Conservation (phyloP, 139 green algal genomes). For the Chlorokybus atmophyticus region DNA sequence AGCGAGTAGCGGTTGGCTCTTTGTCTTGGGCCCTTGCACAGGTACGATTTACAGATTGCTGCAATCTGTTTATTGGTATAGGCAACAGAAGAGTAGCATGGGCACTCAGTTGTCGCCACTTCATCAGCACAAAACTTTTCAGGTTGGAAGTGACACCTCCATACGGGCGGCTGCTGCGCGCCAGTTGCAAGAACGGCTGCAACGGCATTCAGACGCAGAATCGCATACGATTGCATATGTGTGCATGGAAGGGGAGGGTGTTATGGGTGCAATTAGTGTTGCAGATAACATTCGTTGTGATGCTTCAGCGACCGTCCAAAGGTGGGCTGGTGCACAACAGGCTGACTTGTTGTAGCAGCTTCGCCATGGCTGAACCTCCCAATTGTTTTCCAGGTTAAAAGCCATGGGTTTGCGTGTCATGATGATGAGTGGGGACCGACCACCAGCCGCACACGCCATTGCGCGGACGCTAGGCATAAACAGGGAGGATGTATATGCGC, state of each 20-base stretch:
- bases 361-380: neutral
- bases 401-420: too few species aligned
- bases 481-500: conserved; percentile 7
- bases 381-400: too few species aligned
- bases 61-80: too few species aligned
- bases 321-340: neutral
- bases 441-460: too few species aligned
- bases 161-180: neutral
- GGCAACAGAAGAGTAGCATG: too few species aligned
- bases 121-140: too few species aligned
- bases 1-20: conserved; percentile 40
- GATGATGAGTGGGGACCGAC: too few species aligned
- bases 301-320: conserved; percentile 22
- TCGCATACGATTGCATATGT: conserved; percentile 45
- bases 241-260: conserved; percentile 35
- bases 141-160: neutral
- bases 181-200: neutral
- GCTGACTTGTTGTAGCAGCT: neutral
- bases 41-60: neutral
- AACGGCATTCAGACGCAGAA: neutral
- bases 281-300: conserved; percentile 54
- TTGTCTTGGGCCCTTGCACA: conserved; percentile 49
- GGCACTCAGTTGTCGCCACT: too few species aligned
- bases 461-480: conserved; percentile 41
- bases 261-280: conserved; percentile 50